Evolutionary conservation across 2,329 filamentous ascomycete genomes (phyloP).

Genomic region (Talaromyces rugulosus): DNA sequence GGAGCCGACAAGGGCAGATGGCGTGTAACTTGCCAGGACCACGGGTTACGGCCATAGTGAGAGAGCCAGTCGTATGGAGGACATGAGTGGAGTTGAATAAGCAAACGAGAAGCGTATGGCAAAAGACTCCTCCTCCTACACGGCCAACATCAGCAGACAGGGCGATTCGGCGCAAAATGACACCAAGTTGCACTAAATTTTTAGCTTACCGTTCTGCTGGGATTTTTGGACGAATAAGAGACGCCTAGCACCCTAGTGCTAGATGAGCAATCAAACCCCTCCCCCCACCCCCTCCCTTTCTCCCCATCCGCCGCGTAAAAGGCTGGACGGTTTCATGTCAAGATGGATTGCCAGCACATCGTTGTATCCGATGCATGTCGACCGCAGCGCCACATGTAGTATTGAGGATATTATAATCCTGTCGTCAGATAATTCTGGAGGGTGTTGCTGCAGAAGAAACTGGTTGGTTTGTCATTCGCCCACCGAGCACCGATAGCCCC

Average conservation of each 20-base stretch:
- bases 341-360: constrained; percentile 22
- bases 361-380: constrained; percentile 14
- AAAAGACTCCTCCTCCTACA: no score
- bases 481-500: constrained; percentile 7
- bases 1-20: no score
- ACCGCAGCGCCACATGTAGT: constrained; percentile 4
- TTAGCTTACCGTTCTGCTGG: constrained; percentile 15
- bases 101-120: constrained; percentile 5
- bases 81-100: constrained; percentile 12
- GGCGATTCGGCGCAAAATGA: constrained; percentile 10
- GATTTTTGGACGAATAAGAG: constrained; percentile 15
- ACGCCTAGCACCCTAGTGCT: constrained; percentile 11
- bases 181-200: constrained; percentile 13
- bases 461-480: constrained; percentile 3
- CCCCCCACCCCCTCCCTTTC: background rate
- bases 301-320: constrained; percentile 16
- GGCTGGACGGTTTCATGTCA: constrained; percentile 9
- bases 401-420: background rate
- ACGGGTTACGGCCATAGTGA: no score
- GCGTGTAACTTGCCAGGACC: no score
- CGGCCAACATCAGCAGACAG: constrained; percentile 12
- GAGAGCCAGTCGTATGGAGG: constrained; percentile 4
- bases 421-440: background rate
- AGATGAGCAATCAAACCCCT: background rate
- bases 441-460: background rate